Evolutionary conservation across 2,329 filamentous ascomycete species (phyloP), one percentile per base, ranked within the genome.

Genomic region (Xylaria sp.): DNA sequence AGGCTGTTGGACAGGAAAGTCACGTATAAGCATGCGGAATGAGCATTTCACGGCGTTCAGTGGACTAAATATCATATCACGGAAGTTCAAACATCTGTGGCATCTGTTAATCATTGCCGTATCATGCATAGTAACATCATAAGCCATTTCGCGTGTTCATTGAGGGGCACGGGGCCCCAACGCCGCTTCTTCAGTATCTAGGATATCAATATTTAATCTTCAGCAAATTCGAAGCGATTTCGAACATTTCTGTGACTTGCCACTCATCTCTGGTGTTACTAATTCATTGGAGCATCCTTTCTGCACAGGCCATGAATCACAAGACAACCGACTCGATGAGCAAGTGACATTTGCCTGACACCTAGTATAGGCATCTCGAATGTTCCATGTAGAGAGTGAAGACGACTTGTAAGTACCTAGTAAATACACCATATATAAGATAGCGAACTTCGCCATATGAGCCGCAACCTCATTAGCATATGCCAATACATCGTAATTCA

Each of bases 1-100:
- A 74, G 28, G 66, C 66, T 8, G 72, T 70, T 19, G 47, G 40
- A 8, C 66, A 67, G 42, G 67, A 65, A 66, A 64, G 23, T 40
- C 25, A 45, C 17, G 38, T 40, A 19, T 66, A 55, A 64, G 17
- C 46, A 17, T 63, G 42, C 17, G 38, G 54, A 31, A 52, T 40
- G 28, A 63, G 60, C 59, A 66, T 66, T 46, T 51, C 35, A 54
- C 33, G 63, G 63, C 42, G 63, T 60, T 60, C 2, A 8, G 11
- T 35, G 46, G 45, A 35, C 38, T 25, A 12, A 47, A 28, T 38
- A 57, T 49, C 46, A 56, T 59, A 45, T 43, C 31, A 42, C 38
- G 12, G 45, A 12, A 11, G 45, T 43, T 33, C 11, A 35, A 47
- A 7, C 31, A 31, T 5, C n/a, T n/a, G n/a, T n/a, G n/a, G 19